phyloP scores from a whole-genome alignment of 305 asterid genomes.

The Fraxinus nigra region DNA sequence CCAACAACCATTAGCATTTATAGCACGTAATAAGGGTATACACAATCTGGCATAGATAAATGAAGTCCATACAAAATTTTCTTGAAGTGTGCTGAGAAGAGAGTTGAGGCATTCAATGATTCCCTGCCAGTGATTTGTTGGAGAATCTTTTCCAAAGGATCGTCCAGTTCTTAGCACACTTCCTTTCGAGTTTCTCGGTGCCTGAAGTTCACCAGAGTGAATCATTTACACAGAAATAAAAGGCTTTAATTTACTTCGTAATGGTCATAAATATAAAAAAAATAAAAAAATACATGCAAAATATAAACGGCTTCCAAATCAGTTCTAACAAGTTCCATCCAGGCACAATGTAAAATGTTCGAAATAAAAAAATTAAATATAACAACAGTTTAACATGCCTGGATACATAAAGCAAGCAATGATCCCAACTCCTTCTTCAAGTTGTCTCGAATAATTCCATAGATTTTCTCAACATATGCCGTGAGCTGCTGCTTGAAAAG shows the following conservation, averaged over 20 bases:
- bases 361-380: neutral
- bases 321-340: neutral
- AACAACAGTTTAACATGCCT: slow-evolving; percentile 47
- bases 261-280: neutral
- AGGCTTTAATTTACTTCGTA: neutral
- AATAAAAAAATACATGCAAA: neutral
- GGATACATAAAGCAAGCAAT: slow-evolving; percentile 75
- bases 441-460: slow-evolving; percentile 93
- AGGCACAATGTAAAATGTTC: neutral
- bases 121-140: slow-evolving; percentile 81
- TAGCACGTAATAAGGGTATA: neutral
- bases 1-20: slow-evolving; percentile 34
- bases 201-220: slow-evolving; percentile 46
- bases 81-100: slow-evolving; percentile 79
- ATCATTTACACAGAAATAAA: neutral
- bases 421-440: slow-evolving; percentile 84
- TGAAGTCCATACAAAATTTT: slow-evolving; percentile 69
- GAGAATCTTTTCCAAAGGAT: slow-evolving; percentile 84
- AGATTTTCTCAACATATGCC: slow-evolving; percentile 96
- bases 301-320: neutral
- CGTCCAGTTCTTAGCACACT: slow-evolving; percentile 75
- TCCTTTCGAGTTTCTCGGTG: slow-evolving; percentile 91
- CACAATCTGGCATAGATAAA: slow-evolving; percentile 4
- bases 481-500: slow-evolving; percentile 99
- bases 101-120: slow-evolving; percentile 88